Conservation (phyloP, 73 alveolate species). For the Paramecium caudatum region DNA sequence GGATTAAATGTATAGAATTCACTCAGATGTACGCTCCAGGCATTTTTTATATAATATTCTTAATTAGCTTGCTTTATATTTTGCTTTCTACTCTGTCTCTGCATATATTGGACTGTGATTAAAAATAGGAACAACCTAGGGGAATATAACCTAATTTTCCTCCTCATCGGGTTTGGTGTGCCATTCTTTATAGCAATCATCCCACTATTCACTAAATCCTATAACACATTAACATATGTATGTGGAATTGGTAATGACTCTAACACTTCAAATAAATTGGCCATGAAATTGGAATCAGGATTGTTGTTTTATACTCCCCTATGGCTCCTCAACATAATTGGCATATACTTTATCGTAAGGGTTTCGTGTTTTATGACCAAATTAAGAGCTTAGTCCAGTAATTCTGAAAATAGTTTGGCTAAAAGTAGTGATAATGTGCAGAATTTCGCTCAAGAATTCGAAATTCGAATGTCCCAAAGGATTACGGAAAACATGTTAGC, state of each 20-base stretch:
- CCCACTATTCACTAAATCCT: neutral
- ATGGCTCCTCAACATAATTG: neutral
- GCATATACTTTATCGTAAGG: neutral
- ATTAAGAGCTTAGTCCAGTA: neutral
- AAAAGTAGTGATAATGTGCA: neutral
- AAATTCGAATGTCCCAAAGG: neutral
- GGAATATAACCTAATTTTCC: neutral
- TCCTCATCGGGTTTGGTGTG: neutral
- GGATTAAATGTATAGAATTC: neutral
- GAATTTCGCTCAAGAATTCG: slow-evolving; percentile 20
- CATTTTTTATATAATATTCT: slow-evolving; percentile 26
- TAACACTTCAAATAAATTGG: neutral
- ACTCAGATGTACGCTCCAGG: neutral
- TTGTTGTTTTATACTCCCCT: neutral
- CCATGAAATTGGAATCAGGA: neutral
- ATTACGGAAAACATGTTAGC: slow-evolving; percentile 12
- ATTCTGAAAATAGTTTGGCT: neutral
- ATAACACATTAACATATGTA: neutral
- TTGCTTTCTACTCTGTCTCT: slow-evolving; percentile 24
- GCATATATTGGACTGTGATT: slow-evolving; percentile 59
- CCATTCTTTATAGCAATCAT: neutral
- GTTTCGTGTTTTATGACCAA: neutral
- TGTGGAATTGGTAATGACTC: slow-evolving; percentile 12
- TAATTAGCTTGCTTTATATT: slow-evolving; percentile 10
- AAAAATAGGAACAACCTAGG: neutral